A percentile compares a stretch with the other conserved stretches of the same genome.
Conservation (phyloP, 129 eudicot species). For the Glebionis coronaria region DNA sequence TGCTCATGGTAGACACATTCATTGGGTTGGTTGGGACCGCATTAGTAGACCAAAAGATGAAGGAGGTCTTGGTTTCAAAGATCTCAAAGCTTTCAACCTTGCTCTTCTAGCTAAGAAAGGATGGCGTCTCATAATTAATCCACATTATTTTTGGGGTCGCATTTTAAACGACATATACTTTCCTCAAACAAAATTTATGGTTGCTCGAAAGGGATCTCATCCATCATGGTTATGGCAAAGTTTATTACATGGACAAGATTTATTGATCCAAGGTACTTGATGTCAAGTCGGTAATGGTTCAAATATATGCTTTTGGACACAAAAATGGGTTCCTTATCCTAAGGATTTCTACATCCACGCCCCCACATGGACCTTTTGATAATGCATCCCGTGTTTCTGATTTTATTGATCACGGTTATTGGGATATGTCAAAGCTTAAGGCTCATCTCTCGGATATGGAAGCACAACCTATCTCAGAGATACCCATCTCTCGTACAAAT, state of each 20-base stretch:
- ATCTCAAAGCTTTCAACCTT: not conserved
- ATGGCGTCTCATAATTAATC: not conserved
- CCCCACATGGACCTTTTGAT: not conserved
- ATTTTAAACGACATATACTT: not conserved
- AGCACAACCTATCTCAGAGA: not conserved
- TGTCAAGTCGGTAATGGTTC: too few relatives aligned
- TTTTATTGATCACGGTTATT: not conserved
- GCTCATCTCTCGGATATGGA: not conserved
- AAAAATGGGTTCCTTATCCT: not conserved
- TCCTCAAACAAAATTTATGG: too few relatives aligned
- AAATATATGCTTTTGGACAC: not conserved
- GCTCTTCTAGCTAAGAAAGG: not conserved
- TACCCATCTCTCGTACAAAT: not conserved
- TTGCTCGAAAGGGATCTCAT: not conserved
- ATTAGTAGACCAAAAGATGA: not conserved
- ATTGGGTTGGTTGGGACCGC: not conserved
- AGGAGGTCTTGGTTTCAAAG: not conserved
- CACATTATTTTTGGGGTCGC: not conserved
- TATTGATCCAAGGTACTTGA: too few relatives aligned
- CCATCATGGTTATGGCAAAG: not conserved
- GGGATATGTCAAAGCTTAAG: not conserved
- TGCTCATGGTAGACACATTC: not conserved
- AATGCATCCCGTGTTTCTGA: not conserved
- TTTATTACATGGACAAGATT: too few relatives aligned
- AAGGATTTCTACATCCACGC: not conserved